Evolutionary conservation across 2,329 filamentous ascomycete species (phyloP).

Genomic region (Lachnum nothofagi): DNA sequence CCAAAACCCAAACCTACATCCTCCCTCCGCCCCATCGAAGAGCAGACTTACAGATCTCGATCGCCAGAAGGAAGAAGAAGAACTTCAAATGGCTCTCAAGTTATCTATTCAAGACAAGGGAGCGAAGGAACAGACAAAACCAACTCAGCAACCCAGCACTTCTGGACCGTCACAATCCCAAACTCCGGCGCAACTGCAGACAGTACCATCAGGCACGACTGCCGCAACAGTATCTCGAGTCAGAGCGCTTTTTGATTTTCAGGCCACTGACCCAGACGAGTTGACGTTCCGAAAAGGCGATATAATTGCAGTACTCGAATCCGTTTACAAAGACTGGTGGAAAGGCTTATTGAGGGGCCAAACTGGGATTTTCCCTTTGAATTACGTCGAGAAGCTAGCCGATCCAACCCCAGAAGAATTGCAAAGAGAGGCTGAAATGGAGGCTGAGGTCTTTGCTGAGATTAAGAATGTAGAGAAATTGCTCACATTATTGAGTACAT

Average conservation of each 20-base stretch:
- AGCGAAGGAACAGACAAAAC: conserved; percentile 47
- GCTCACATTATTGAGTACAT: conserved; percentile 84
- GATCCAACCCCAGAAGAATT: conserved; percentile 93
- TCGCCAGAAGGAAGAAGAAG: conserved; percentile 91
- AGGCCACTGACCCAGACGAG: conserved; percentile 88
- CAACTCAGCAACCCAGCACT: conserved; percentile 32
- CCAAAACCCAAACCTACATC: conserved; percentile 79
- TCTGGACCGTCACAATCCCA: conserved; percentile 37
- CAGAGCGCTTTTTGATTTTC: conserved; percentile 88
- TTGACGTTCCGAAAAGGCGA: conserved; percentile 95
- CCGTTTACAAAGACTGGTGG: conserved; percentile 99
- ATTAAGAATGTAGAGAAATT: conserved; percentile 76
- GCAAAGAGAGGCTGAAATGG: conserved; percentile 93
- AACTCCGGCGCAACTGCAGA: conserved; percentile 42
- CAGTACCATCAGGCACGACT: conserved; percentile 76
- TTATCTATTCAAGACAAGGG: conserved; percentile 87
- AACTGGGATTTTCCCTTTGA: conserved; percentile 95
- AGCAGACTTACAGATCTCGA: conserved; percentile 84
- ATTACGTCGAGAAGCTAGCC: conserved; percentile 95
- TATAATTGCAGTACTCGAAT: conserved; percentile 93
- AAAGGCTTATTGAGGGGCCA: conserved; percentile 90
- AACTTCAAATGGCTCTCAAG: conserved; percentile 91
- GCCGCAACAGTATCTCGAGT: conserved; percentile 95
- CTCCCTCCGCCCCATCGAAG: conserved; percentile 90
- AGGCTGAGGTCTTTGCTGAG: conserved; percentile 71